Conservation (phyloP, 2,329 filamentous ascomycete species). For the Fusarium sp. region DNA sequence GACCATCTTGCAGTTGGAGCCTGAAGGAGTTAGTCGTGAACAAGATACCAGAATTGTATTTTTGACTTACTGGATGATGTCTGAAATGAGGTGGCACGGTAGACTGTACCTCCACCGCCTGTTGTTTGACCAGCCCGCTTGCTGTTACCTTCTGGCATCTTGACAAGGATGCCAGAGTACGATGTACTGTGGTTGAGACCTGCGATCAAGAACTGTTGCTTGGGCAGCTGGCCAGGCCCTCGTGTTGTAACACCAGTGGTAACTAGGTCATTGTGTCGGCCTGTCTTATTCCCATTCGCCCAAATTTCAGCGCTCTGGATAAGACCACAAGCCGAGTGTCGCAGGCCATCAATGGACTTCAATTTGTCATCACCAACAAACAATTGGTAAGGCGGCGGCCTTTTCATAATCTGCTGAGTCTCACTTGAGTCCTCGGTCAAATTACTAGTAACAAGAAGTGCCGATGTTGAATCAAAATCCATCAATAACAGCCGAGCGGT, state of each 20-base stretch:
- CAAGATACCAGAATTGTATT: no score
- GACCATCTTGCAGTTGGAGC: constrained; percentile 85
- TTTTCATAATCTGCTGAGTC: constrained; percentile 65
- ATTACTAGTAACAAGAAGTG: constrained; percentile 82
- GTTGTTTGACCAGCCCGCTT: constrained; percentile 58
- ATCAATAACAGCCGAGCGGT: constrained; percentile 75
- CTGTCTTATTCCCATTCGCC: constrained; percentile 61
- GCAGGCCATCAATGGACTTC: constrained; percentile 72
- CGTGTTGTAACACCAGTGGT: constrained; percentile 75
- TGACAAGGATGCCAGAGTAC: constrained; percentile 80
- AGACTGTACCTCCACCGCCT: constrained; percentile 82
- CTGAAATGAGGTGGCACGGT: constrained; percentile 74
- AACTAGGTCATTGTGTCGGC: constrained; percentile 59
- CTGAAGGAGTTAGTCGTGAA: constrained; percentile 52
- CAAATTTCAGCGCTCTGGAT: constrained; percentile 71
- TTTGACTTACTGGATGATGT: constrained; percentile 76
- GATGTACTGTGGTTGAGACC: constrained; percentile 76
- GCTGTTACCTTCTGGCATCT: constrained; percentile 60
- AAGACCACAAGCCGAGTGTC: constrained; percentile 85
- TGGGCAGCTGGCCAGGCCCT: constrained; percentile 74
- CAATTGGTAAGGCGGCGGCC: constrained; percentile 75
- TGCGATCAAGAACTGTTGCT: constrained; percentile 88
- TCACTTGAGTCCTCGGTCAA: constrained; percentile 68
- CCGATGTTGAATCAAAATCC: constrained; percentile 83
- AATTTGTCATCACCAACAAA: constrained; percentile 76